Conservation (phyloP, 2,329 filamentous ascomycete genomes). For the Ophiostoma fasciatum region DNA sequence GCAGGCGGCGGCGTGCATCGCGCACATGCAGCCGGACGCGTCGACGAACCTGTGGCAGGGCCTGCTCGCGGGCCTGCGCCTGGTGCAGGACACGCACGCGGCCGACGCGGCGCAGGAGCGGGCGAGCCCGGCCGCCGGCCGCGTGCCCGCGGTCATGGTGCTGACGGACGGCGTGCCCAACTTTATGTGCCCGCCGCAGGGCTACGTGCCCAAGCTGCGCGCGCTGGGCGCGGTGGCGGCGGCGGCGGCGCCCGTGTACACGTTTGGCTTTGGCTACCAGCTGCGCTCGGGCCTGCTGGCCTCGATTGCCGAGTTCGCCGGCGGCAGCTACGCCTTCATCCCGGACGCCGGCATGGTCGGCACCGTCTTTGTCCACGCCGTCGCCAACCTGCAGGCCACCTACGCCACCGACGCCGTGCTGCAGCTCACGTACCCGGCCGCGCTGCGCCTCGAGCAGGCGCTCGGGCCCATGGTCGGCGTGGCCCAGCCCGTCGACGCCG, state of each 20-base stretch:
- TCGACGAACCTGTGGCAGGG: slow-evolving; percentile 45
- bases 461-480: slow-evolving; percentile 25
- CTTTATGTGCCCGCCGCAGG: slow-evolving; percentile 28
- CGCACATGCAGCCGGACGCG: slow-evolving; percentile 22
- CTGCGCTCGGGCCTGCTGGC: slow-evolving; percentile 39
- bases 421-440: slow-evolving; percentile 23
- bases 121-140: slow-evolving; percentile 10
- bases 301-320: slow-evolving; percentile 41
- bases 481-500: slow-evolving; percentile 12
- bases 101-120: too few relatives aligned
- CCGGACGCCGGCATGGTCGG: slow-evolving; percentile 46
- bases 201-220: slow-evolving; percentile 40
- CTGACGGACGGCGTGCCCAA: slow-evolving; percentile 43
- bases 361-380: slow-evolving; percentile 46
- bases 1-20: slow-evolving; percentile 25
- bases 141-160: slow-evolving; percentile 36
- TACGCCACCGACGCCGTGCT: slow-evolving; percentile 34
- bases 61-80: slow-evolving; percentile 31
- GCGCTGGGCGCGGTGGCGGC: slow-evolving; percentile 14
- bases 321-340: slow-evolving; percentile 46
- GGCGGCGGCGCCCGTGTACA: slow-evolving; percentile 29
- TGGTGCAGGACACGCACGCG: too few relatives aligned
- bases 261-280: slow-evolving; percentile 38
- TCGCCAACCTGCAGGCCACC: slow-evolving; percentile 45
- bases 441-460: slow-evolving; percentile 24